Base-by-base conservation (phyloP, 768 basidiomycete genomes). In the Zangia roseola region DNA sequence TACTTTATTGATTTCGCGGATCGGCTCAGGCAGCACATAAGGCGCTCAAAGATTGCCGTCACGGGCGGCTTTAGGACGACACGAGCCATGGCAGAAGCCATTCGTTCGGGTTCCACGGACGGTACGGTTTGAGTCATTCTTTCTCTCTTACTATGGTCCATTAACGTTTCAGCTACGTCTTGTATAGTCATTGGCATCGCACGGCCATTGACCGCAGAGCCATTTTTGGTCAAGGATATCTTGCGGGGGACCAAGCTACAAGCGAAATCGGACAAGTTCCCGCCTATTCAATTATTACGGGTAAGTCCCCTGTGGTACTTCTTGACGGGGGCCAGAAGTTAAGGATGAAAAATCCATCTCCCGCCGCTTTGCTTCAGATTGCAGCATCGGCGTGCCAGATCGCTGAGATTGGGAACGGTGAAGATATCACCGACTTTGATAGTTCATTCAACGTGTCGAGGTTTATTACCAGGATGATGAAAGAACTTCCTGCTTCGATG, bases 281-380 rank as follows among this genome's bases (percentile, higher is more conserved):
- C 75, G 16, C 68, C 70, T 9, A 72, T 77, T 12, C 77, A 65
- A 12, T 40, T 65, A 5, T 39, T 69, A 8, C 61, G 56, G 43
- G 66, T 69, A n/a, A 49, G 58, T 55, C 14, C 41, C 12, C 19
- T 6, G 31, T 16, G 34, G 20, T 5, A 24, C 9, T 33, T n/a
- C 24, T 34, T 16, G 13, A 31, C 16, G 7, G 31, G 6, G 14
- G 31, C 31, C 14, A 30, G 31, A 16, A 6, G 31, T 31, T 3
- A 31, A 31, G 14, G 7, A 16, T 3, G 16, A 31, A 31, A 14
- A 31, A 16, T 4, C 5, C 14, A 6, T 31, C 33, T 51, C 6
- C 45, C 20, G 34, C 45, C 20, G 34, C 10, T 17, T 23, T 19
- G 19, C 28, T 10, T 38, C 20, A 67, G 66, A 65, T 68, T n/a